These are phyloP conservation scores for Clavariopsis aquatica DNA, from an alignment of 495 filamentous ascomycete species.

Conservation along the genomic window DNA sequence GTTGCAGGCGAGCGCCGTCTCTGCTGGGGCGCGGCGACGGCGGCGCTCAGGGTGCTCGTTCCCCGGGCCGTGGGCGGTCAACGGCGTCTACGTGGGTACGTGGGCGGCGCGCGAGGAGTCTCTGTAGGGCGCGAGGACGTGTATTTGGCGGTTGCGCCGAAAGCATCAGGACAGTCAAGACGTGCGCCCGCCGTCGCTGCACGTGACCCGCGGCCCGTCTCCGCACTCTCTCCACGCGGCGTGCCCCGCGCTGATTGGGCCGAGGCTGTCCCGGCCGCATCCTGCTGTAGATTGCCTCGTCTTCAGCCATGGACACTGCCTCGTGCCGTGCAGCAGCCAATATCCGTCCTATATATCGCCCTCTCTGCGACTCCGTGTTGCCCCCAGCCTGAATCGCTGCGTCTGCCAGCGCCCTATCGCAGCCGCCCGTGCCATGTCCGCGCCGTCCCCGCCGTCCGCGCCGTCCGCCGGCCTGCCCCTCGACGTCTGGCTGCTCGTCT, in stretches of 20 bases:
- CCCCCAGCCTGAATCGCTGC: not conserved
- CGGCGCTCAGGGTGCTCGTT: not conserved
- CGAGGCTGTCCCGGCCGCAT: not conserved
- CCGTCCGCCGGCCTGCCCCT: slow-evolving; percentile 3
- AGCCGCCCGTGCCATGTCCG: not conserved
- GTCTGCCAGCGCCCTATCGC: not conserved
- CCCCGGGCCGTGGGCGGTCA: not conserved
- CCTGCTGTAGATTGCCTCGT: not conserved
- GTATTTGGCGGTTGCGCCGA: slow-evolving; percentile 4
- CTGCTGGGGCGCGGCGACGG: not conserved
- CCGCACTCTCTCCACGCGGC: slow-evolving; percentile 26
- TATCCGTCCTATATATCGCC: not conserved
- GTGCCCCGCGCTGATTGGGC: slow-evolving; percentile 10
- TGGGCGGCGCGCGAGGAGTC: not conserved
- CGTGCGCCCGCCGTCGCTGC: not conserved
- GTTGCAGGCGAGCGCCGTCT: not conserved
- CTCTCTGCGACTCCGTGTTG: not conserved
- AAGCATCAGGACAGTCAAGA: slow-evolving; percentile 20
- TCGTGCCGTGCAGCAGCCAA: not conserved
- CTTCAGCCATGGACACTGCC: slow-evolving; percentile 1
- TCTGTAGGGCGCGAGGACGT: not conserved
- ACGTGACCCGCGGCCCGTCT: slow-evolving; percentile 22
- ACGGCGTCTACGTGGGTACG: not conserved
- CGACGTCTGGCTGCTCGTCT: slow-evolving; percentile 30
- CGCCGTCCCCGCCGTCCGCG: not conserved